Conservation (phyloP, 441 rosid genomes). For the Geranium incanum region DNA sequence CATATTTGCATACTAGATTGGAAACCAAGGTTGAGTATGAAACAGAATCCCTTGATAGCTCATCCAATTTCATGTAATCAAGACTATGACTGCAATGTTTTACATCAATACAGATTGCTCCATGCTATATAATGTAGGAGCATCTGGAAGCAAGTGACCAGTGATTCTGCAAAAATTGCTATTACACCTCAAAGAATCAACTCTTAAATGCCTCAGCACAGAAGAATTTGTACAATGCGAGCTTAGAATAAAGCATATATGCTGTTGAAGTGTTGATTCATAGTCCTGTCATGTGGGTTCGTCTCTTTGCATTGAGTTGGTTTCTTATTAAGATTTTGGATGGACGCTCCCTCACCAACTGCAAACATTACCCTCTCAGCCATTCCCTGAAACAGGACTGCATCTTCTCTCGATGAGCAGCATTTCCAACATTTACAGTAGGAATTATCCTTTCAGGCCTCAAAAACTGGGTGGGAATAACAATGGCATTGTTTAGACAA, state of each 20-base stretch:
- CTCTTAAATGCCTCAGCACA: background rate
- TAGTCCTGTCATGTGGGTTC: background rate
- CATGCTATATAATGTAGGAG: background rate
- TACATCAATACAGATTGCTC: background rate
- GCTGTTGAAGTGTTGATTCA: background rate
- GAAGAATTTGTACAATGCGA: background rate
- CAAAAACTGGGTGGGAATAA: slow-evolving; percentile 46
- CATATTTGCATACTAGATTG: too few species aligned
- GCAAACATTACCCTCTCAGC: slow-evolving; percentile 33
- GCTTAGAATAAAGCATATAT: background rate
- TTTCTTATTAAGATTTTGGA: background rate
- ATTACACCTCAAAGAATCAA: background rate
- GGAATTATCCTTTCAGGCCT: slow-evolving; percentile 73
- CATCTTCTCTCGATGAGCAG: slow-evolving; percentile 62
- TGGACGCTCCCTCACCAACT: background rate
- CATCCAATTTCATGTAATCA: background rate
- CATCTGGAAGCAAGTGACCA: background rate
- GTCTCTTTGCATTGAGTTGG: background rate
- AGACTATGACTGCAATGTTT: background rate
- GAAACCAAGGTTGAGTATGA: background rate
- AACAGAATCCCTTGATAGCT: background rate
- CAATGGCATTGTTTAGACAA: background rate
- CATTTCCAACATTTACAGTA: slow-evolving; percentile 54
- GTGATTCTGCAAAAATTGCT: background rate
- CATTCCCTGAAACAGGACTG: slow-evolving; percentile 60